Evolutionary conservation across 1,284 basidiomycete genomes (phyloP).

Genomic region (Uromyces viciae-fabae): DNA sequence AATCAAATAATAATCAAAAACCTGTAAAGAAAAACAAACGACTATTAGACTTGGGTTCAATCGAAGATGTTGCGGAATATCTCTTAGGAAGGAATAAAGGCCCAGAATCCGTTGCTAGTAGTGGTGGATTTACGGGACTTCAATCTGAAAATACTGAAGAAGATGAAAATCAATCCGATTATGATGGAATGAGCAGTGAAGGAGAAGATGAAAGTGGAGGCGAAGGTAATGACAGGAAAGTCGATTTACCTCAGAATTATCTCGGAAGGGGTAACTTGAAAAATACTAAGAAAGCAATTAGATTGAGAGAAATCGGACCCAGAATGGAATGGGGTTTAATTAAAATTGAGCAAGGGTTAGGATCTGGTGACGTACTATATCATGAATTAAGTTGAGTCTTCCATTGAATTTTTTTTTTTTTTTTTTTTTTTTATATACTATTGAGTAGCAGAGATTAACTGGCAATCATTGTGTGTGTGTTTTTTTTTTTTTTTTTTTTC

Average conservation of each 20-base stretch:
- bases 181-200: slow-evolving; percentile 59
- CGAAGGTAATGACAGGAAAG: slow-evolving; percentile 60
- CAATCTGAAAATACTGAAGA: slow-evolving; percentile 50
- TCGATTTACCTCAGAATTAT: slow-evolving; percentile 84
- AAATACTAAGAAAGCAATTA: slow-evolving; percentile 82
- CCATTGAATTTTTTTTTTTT: background rate
- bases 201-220: slow-evolving; percentile 77
- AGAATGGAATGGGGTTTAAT: slow-evolving; percentile 86
- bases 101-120: slow-evolving; percentile 58
- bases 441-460: too few relatives aligned
- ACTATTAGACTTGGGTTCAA: slow-evolving; percentile 75
- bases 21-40: slow-evolving; percentile 54
- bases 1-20: slow-evolving; percentile 56
- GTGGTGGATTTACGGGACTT: slow-evolving; percentile 55
- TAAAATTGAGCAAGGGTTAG: slow-evolving; percentile 88
- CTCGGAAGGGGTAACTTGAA: slow-evolving; percentile 89
- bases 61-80: slow-evolving; percentile 94
- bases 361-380: slow-evolving; percentile 67
- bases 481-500: background rate
- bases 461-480: background rate
- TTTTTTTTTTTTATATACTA: slow-evolving; percentile 6
- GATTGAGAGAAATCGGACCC: slow-evolving; percentile 89
- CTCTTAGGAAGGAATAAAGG: slow-evolving; percentile 71
- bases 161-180: slow-evolving; percentile 69
- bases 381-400: slow-evolving; percentile 71